Evolutionary conservation across 2,329 filamentous ascomycete genomes (phyloP), one percentile per base, ranked within the genome.

Genomic region (Neurospora crassa): DNA sequence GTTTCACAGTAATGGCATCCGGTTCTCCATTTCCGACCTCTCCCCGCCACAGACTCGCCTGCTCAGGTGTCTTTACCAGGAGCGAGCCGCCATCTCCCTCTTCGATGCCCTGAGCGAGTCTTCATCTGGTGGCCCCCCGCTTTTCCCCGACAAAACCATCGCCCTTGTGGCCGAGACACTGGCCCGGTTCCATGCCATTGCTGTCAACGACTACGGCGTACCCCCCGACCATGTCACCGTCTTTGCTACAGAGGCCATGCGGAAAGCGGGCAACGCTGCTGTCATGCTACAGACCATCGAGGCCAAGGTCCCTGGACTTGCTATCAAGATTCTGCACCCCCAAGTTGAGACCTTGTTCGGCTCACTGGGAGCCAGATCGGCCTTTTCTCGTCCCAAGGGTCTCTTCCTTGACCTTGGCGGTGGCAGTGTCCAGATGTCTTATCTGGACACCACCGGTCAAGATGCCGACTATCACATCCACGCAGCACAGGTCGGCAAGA

Each of bases 371-470:
- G 91, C 94, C 7, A 90, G 93, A 34, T 94, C 92, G 76, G 90
- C 89, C 34, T 89, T 95, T 74, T 84, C 84, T 11, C 79, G 85
- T 8, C 88, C 95, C 40, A 86, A 88, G 70, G 94, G 93, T 0
- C 80, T 97, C 41, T 92, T 96, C 74, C 92, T 97, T 83, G 94
- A 97, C 81, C 85, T 97, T 1, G 94, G 94, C 43, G 93, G 93
- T 53, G 88, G 88, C 71, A 89, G 87, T 75, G 85, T 90, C 24
- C 88, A 90, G 80, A 89, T 90, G 85, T 88, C 87, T 16, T 90
- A 88, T 80, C 82, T 90, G 71, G 84, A 90, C 76, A 86, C 88
- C 5, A 70, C 72, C 16, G 67, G 72, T 2, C 71, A 59, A 6
- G 68, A 11, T 24, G 16, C 72, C 4, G 77, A 78, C 43, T 89